Percentiles rank a stretch among this genome's conserved stretches.
These are phyloP conservation scores for Naganishia sp. DNA, from an alignment of 1,284 basidiomycete genomes.

Conservation along the genomic window DNA sequence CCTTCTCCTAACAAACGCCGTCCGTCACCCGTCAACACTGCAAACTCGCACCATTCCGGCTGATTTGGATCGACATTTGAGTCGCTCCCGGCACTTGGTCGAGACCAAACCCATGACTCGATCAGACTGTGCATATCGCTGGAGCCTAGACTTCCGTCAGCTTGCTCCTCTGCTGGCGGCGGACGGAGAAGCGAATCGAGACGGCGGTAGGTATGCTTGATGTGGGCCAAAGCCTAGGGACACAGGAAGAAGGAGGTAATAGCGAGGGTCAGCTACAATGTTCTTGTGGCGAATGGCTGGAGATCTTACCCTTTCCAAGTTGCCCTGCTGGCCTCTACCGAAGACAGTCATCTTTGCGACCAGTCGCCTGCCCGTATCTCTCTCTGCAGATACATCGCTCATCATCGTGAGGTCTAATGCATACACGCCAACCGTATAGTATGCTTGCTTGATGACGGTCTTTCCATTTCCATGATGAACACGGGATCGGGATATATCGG, in stretches of 20 bases:
- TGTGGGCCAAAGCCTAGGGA: constrained; percentile 7
- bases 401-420: background rate
- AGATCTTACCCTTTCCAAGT: constrained; percentile 11
- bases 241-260: background rate
- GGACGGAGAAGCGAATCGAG: constrained; percentile 22
- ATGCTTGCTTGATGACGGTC: background rate
- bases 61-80: background rate
- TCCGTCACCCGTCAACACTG: constrained; percentile 24
- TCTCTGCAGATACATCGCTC: background rate
- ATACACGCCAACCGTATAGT: constrained; percentile 15
- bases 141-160: constrained; percentile 7
- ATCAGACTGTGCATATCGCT: constrained; percentile 21
- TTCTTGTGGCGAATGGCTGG: background rate
- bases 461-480: too few species aligned
- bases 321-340: constrained; percentile 24
- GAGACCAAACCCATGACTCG: constrained; percentile 22
- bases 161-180: constrained; percentile 1
- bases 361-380: background rate
- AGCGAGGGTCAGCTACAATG: background rate
- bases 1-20: constrained; percentile 22
- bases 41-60: constrained; percentile 27
- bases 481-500: background rate
- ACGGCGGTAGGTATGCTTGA: constrained; percentile 19
- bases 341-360: constrained; percentile 24
- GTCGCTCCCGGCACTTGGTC: background rate